Conservation (phyloP, 2,329 filamentous ascomycete species). For the Ophiostoma pallidulum region DNA sequence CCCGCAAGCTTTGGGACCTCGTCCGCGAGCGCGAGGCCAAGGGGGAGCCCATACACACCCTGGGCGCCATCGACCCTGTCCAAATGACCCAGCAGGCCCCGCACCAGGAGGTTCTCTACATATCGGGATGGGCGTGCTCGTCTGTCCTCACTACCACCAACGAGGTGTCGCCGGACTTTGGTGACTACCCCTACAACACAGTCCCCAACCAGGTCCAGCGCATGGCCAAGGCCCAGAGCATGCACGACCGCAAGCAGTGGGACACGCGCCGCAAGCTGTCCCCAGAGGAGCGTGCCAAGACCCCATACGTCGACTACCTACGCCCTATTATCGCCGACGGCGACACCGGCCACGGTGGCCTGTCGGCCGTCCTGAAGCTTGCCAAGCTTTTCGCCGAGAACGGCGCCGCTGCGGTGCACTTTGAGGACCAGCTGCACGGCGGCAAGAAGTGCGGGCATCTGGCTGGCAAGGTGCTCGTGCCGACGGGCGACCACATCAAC, state of each 20-base stretch:
- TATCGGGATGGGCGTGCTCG: constrained; percentile 97
- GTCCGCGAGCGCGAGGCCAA: constrained; percentile 67
- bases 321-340: constrained; percentile 93
- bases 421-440: constrained; percentile 94
- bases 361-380: constrained; percentile 88
- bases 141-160: constrained; percentile 88
- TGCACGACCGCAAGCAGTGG: constrained; percentile 96
- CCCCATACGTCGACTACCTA: constrained; percentile 84
- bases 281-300: constrained; percentile 59
- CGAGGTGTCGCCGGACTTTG: constrained; percentile 95
- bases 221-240: constrained; percentile 88
- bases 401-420: constrained; percentile 90
- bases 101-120: constrained; percentile 90
- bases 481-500: constrained; percentile 92
- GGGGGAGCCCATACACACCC: constrained; percentile 87
- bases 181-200: constrained; percentile 98
- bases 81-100: constrained; percentile 98
- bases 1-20: constrained; percentile 85
- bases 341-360: constrained; percentile 88
- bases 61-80: constrained; percentile 89
- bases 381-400: constrained; percentile 97
- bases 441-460: constrained; percentile 98
- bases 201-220: constrained; percentile 97
- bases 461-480: constrained; percentile 91
- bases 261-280: constrained; percentile 72